These are phyloP conservation scores for Suillus spraguei DNA, from an alignment of 768 basidiomycete genomes.

Conservation along the genomic window DNA sequence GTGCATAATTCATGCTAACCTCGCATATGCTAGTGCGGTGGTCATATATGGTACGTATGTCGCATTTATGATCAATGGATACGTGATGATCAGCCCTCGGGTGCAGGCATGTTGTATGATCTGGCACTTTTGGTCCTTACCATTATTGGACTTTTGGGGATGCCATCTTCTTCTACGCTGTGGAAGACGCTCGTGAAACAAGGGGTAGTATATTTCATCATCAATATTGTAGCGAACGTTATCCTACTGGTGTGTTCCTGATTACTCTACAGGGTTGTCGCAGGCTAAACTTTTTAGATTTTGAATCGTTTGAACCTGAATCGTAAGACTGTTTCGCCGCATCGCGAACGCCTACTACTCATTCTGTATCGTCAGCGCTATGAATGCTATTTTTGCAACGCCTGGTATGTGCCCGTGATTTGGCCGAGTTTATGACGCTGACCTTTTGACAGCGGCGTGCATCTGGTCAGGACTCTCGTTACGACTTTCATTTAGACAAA, in stretches of 20 bases:
- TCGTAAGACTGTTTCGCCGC: neutral
- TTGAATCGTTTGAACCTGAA: neutral
- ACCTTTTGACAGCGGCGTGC: neutral
- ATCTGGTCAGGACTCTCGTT: neutral
- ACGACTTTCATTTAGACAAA: neutral
- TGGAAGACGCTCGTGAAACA: slow-evolving; percentile 6
- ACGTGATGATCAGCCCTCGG: neutral
- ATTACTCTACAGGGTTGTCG: neutral
- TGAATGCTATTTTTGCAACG: neutral
- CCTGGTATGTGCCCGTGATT: neutral
- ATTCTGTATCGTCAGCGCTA: neutral
- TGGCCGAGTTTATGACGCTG: neutral
- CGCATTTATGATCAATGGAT: neutral
- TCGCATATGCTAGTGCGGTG: neutral
- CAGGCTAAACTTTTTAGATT: neutral
- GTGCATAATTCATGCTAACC: neutral
- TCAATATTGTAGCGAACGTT: neutral
- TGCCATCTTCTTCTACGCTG: neutral
- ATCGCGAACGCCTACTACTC: neutral
- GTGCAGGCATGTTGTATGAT: slow-evolving; percentile 1
- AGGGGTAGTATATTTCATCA: neutral
- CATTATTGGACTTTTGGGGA: neutral
- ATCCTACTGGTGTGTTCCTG: neutral
- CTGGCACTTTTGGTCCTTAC: neutral
- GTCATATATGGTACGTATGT: neutral